Evolutionary conservation across 345 rosid genomes (phyloP), one percentile per base, ranked within the genome.

Genomic region (Toxicodendron radicans): DNA sequence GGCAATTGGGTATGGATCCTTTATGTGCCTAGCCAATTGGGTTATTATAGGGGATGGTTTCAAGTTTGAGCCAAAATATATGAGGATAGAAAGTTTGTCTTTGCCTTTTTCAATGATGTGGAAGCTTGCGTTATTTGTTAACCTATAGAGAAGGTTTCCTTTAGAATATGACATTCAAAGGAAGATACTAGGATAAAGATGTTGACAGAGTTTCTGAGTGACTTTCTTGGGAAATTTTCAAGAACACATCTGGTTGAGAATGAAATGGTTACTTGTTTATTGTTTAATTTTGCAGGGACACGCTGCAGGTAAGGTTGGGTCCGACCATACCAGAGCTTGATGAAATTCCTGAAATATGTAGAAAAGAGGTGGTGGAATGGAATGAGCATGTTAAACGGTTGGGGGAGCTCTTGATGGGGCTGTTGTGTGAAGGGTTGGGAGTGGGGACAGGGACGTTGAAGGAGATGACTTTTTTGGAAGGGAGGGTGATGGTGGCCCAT

Each of bases 391-490:
- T 76, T 32, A 71, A 57, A 33, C 38, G 63, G 14, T 70, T 85
- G 18, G 91, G 83, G 0, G 84, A 85, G 75, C 14, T 66, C 0
- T 45, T 87, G 71, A 53, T 80, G 83, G 89, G 78, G 57, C 30
- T 85, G 76, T 33, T 89, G 79, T 74, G 85, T 17, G 87, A 89
- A 64, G 91, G 91, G 18, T 74, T 87, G 54, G 86, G 87, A 68
- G 18, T 89, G 73, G 70, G 78, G 16, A 7, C 75, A 0, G 51
- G 20, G 23, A 85, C 24, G 75, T 60, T 86, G 21, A 85, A 81
- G 85, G 82, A 80, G 10, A 74, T 79, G 68, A 72, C 84, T 0
- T 87, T 85, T 21, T 57, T 76, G 69, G 90, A 79, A 3, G 71
- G 67, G 0, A 80, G 86, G 77, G 0, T 57, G 16, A 79, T 87